Base-by-base conservation (phyloP, 2,329 filamentous ascomycete species). In the Cordyceps cateniannulata region DNA sequence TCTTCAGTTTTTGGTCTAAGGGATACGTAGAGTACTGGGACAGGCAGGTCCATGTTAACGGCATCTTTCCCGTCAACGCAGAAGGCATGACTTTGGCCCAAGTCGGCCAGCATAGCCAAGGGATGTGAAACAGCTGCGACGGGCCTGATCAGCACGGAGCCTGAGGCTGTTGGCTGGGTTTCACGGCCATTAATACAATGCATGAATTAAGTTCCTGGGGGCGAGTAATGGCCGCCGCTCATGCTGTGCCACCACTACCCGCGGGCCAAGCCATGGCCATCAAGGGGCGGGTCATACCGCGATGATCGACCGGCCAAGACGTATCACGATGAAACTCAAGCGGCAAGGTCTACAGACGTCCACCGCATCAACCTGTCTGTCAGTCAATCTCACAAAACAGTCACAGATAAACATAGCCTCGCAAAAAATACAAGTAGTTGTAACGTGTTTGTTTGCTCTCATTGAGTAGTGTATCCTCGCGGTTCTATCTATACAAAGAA, bases 401-500 rank as follows among this genome's bases (percentile, higher is more conserved):
- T 38, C 22, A 7, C 22, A 27, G 8, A 22, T n/a, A 9, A 29
- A 29, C 12, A 16, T 8, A 9, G 44, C 44, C 22, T 25, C 29
- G 27, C 14, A 25, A 8, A 6, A n/a, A 27, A 7, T 5, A 12
- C 5, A 35, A 16, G 18, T 59, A 29, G 9, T 59, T 29, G 32
- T 29, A 44, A 59, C 25, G 8, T 29, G 18, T 47, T 44, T 12
- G 27, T 57, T 24, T 0, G 29, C 20, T 51, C 27, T 42, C 20
- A 51, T 42, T 59, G 27, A 52, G 57, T 45, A 47, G 57, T 59
- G 49, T 38, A 47, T 16, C 49, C 12, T 52, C 16, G 58, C 50
- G 29, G 58, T 14, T 54, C 58, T 32, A 60, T 54, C 58, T 54
- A 60, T 54, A 49, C 58, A 59, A 56, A 59, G 27, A 47, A 44